Conservation (phyloP, 164 flowering plant species). For the Sextonia rubra region DNA sequence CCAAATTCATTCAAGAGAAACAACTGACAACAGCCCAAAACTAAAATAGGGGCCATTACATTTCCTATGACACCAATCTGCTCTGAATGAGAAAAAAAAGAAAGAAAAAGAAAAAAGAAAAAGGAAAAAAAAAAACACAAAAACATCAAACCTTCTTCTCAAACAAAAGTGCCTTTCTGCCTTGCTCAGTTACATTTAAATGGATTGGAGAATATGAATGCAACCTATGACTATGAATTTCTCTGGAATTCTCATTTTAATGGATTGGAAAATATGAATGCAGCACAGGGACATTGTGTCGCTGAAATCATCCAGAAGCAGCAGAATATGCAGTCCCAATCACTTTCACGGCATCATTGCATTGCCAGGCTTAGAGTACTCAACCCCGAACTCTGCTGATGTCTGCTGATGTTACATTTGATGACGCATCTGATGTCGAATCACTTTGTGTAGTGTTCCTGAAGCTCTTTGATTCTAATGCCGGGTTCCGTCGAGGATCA, state of each 20-base stretch:
- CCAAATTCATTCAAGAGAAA: neutral
- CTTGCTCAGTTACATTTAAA: neutral
- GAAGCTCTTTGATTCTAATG: slow-evolving; percentile 26
- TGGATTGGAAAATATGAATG: too few relatives aligned
- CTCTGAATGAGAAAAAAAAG: neutral
- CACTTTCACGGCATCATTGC: slow-evolving; percentile 31
- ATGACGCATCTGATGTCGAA: slow-evolving; percentile 31
- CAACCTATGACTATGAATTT: too few relatives aligned
- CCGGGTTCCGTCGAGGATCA: slow-evolving; percentile 39
- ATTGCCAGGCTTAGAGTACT: slow-evolving; percentile 46
- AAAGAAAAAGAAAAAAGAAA: too few relatives aligned
- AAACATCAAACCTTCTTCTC: neutral
- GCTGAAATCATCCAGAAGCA: neutral
- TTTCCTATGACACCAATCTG: neutral
- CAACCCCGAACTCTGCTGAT: slow-evolving; percentile 34
- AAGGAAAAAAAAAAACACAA: too few relatives aligned
- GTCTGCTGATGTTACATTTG: slow-evolving; percentile 37
- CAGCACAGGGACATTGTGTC: neutral
- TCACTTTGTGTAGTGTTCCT: slow-evolving; percentile 23
- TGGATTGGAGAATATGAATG: neutral
- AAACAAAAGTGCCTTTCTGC: neutral
- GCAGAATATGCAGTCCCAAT: neutral
- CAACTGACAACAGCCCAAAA: neutral
- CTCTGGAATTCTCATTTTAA: too few relatives aligned
- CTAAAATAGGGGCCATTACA: neutral